Base-by-base conservation (phyloP, 148 eudicot genomes). In the Limonium bicolor region DNA sequence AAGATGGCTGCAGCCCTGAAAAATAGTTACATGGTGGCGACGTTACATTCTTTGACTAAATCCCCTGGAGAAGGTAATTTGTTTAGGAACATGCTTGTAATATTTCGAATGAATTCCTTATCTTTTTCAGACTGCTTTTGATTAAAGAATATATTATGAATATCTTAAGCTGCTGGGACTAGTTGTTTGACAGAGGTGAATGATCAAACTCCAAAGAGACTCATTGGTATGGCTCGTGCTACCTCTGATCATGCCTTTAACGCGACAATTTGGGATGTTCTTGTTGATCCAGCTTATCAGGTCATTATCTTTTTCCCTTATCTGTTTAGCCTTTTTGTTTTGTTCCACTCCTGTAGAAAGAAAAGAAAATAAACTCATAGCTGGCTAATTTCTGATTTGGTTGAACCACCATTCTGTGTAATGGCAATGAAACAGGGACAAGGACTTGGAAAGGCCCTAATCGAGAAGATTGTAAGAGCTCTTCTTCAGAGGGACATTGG, bases 191-290 rank as follows among this genome's bases (percentile, higher is more conserved):
- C 88, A 78, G 96, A 78, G 62, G 76, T 61, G 38, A 49, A 67
- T 72, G 70, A 53, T 37, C 58, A 48, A 52, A 42, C 47, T 20
- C 47, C 47, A 10, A 88, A 68, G 78, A 83, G 50, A 67, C 88
- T 88, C 50, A 83, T 88, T 62, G 96, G 94, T 32, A 80, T 88
- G 90, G 96, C 96, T 50, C 94, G 96, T 53, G 96, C 96, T 57
- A 88, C 96, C 54, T 88, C 94, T 47, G 96, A 88, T 67, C 96
- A 88, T 48, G 94, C 90, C 28, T 87, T 88, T 67, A 88, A 88
- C 70, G 96, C 96, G 47, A 88, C 96, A 7, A 88, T 88, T 38
- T 88, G 96, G 96, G 96, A 88, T 72, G 96, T 88, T 49, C 76
- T 88, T 50, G 96, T 88, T 27, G 96, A 88, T 67, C 96, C 96